Conservation (phyloP, 495 filamentous ascomycete species). For the Talaromyces thailandensis region DNA sequence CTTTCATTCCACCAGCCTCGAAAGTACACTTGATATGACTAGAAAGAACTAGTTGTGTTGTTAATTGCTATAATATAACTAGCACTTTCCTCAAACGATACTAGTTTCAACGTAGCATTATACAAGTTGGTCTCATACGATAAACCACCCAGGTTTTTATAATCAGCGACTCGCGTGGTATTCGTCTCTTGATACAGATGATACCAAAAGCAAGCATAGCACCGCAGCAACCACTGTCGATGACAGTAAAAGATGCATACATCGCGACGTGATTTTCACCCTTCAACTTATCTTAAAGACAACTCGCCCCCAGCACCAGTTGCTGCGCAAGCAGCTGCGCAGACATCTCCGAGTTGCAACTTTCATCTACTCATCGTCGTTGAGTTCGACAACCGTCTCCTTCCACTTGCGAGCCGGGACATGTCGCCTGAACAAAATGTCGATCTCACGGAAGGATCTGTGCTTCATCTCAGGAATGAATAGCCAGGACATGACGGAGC, state of each 20-base stretch:
- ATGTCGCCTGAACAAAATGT: slow-evolving; percentile 43
- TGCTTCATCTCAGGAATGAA: slow-evolving; percentile 48
- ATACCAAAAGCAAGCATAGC: background rate
- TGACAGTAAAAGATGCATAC: background rate
- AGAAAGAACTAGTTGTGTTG: background rate
- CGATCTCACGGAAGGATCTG: slow-evolving; percentile 43
- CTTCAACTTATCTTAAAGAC: background rate
- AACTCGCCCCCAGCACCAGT: background rate
- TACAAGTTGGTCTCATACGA: background rate
- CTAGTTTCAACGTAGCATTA: background rate
- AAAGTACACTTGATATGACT: background rate
- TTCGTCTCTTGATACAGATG: background rate
- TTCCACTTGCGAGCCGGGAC: slow-evolving; percentile 48
- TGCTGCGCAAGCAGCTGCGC: background rate
- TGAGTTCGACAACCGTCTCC: slow-evolving; percentile 39
- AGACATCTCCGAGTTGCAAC: background rate
- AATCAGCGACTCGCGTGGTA: background rate
- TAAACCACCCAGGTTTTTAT: background rate
- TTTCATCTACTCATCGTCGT: slow-evolving; percentile 41
- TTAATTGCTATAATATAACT: background rate
- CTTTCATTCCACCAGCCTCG: no score
- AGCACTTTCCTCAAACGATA: background rate
- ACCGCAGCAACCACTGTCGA: background rate
- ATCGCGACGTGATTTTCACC: background rate
- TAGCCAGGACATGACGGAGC: slow-evolving; percentile 47